Evolutionary conservation across 192 early-diverging fungal genomes (phyloP).

Genomic region (Mortierella antarctica): DNA sequence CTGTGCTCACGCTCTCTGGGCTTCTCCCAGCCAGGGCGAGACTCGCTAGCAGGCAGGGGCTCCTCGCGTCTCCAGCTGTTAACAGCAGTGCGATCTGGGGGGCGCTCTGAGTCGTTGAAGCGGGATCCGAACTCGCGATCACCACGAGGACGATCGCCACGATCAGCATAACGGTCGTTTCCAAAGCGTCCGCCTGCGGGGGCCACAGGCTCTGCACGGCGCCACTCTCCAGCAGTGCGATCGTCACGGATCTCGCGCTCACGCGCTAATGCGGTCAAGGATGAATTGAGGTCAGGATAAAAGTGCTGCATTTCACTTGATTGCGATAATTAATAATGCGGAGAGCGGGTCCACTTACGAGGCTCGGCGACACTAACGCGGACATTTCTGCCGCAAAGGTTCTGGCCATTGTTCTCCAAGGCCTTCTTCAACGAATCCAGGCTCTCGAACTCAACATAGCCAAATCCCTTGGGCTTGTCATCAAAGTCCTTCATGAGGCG

Average conservation of each 20-base stretch:
- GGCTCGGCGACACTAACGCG: slow-evolving; percentile 91
- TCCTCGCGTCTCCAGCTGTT: slow-evolving; percentile 52
- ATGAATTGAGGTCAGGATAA: background rate
- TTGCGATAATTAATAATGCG: background rate
- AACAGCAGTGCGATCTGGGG: slow-evolving; percentile 49
- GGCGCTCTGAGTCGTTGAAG: slow-evolving; percentile 47
- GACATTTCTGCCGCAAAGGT: slow-evolving; percentile 74
- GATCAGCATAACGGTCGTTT: slow-evolving; percentile 55
- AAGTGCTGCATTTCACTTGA: background rate
- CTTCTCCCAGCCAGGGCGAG: slow-evolving; percentile 55
- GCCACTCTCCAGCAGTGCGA: slow-evolving; percentile 70
- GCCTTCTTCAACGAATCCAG: slow-evolving; percentile 85
- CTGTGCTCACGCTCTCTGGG: slow-evolving; percentile 46
- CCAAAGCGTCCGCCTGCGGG: slow-evolving; percentile 56
- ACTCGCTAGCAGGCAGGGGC: slow-evolving; percentile 34
- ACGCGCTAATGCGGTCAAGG: slow-evolving; percentile 40
- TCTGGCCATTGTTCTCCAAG: slow-evolving; percentile 73
- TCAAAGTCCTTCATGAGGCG: slow-evolving; percentile 86
- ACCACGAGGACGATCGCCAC: slow-evolving; percentile 51
- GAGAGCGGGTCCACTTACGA: slow-evolving; percentile 63
- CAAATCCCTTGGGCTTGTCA: slow-evolving; percentile 91
- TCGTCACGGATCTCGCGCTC: slow-evolving; percentile 67
- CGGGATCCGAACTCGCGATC: slow-evolving; percentile 53
- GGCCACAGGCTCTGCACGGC: slow-evolving; percentile 57
- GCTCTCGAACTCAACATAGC: slow-evolving; percentile 95